Conservation (phyloP, 768 basidiomycete species). For the Cyclocybe aegerita region DNA sequence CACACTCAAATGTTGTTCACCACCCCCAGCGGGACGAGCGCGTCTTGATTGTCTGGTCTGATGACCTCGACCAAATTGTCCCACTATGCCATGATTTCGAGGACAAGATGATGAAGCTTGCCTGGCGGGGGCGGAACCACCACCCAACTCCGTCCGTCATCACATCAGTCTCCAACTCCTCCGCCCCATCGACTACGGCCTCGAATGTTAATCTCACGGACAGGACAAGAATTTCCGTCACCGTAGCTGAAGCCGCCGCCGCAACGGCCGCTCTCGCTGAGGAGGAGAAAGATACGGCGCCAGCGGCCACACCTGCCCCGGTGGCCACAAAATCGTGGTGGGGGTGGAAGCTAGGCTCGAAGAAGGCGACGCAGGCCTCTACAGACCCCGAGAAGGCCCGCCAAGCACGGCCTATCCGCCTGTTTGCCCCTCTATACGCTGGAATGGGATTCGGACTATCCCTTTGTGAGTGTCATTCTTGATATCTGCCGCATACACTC, state of each 20-base stretch:
- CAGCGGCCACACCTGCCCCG: conserved; percentile 12
- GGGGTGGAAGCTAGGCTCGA: conserved; percentile 46
- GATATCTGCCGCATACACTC: not conserved
- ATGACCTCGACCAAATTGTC: conserved; percentile 78
- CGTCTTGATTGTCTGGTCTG: conserved; percentile 83
- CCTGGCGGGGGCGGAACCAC: conserved; percentile 47
- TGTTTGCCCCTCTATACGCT: conserved; percentile 72
- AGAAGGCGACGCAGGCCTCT: conserved; percentile 26
- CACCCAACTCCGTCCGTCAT: conserved; percentile 34
- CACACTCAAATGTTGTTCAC: conserved; percentile 7
- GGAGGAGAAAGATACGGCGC: conserved; percentile 23
- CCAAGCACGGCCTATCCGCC: conserved; percentile 46
- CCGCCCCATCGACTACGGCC: conserved; percentile 44
- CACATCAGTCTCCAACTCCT: conserved; percentile 36
- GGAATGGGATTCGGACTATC: conserved; percentile 69
- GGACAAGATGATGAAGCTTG: conserved; percentile 58
- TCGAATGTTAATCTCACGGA: conserved; percentile 59
- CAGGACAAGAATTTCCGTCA: conserved; percentile 33
- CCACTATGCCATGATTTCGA: conserved; percentile 74
- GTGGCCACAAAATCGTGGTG: conserved; percentile 30
- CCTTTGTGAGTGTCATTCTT: conserved; percentile 47
- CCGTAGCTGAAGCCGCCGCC: conserved; percentile 28
- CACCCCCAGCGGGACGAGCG: conserved; percentile 70
- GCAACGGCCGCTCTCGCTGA: conserved; percentile 29
- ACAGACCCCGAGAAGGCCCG: conserved; percentile 54